These are phyloP conservation scores for Erodium trifolium DNA, from an alignment of 441 rosid genomes.

Conservation along the genomic window DNA sequence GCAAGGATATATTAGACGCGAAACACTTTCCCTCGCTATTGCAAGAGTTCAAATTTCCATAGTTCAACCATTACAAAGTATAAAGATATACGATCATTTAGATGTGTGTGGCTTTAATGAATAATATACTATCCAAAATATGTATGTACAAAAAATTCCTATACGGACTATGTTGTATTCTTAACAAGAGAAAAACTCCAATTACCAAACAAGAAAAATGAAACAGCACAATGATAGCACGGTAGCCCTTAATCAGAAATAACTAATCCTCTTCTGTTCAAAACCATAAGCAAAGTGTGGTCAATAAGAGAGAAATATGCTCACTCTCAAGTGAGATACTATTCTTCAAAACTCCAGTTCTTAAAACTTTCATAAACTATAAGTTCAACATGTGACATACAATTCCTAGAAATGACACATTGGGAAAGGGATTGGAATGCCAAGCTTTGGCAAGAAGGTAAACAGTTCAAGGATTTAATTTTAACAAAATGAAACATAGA, in stretches of 20 bases:
- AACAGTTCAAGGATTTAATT: too few relatives aligned
- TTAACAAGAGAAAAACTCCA: neutral
- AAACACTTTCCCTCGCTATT: slow-evolving; percentile 7
- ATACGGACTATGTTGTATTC: neutral
- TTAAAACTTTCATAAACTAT: slow-evolving; percentile 4
- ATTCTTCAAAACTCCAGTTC: neutral
- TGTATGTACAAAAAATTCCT: neutral
- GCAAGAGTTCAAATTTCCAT: neutral
- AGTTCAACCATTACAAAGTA: neutral
- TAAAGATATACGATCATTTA: neutral
- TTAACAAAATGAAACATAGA: too few relatives aligned
- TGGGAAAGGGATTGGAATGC: neutral
- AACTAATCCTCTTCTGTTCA: neutral
- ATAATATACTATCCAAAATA: neutral
- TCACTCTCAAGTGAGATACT: neutral
- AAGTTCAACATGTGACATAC: neutral
- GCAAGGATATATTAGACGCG: slow-evolving; percentile 3
- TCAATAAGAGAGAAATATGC: neutral
- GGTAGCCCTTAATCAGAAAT: slow-evolving; percentile 4
- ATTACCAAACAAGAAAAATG: neutral
- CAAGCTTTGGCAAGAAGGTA: slow-evolving; percentile 1
- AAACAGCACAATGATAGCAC: neutral
- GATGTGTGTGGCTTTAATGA: slow-evolving; percentile 1
- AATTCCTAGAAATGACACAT: neutral
- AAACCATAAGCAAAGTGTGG: neutral